Percentiles rank a stretch among this genome's conserved stretches.
Conservation (phyloP, 2,329 filamentous ascomycete genomes). For the Sordariomycetes sp. region DNA sequence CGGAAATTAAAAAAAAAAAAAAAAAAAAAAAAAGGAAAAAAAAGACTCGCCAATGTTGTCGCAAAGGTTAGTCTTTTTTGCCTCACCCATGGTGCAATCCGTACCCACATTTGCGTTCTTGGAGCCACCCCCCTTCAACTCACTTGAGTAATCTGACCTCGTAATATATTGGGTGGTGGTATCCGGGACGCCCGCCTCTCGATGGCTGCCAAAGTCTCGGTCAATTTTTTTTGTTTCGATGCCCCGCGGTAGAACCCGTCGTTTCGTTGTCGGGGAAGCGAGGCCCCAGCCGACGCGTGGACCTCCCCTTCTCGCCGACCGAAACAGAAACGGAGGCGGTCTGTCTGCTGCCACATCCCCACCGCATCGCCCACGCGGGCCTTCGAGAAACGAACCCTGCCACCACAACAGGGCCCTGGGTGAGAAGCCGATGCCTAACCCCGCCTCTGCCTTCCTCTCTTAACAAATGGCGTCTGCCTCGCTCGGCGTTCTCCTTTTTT, state of each 20-base stretch:
- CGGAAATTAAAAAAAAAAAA: too few species aligned
- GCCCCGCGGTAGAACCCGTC: neutral
- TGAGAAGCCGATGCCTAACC: neutral
- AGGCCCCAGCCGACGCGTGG: neutral
- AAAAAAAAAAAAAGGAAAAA: too few species aligned
- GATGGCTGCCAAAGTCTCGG: neutral
- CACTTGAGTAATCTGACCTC: neutral
- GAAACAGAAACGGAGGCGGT: neutral
- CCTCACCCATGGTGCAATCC: slow-evolving; percentile 6
- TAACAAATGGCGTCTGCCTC: neutral
- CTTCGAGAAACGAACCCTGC: neutral
- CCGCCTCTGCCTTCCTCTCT: neutral
- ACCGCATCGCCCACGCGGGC: neutral
- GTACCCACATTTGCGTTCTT: slow-evolving; percentile 2
- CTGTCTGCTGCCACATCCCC: neutral
- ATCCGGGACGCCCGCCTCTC: neutral
- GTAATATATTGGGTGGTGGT: neutral
- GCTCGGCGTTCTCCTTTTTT: neutral
- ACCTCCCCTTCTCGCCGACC: neutral
- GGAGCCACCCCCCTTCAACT: neutral
- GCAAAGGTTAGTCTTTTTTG: slow-evolving; percentile 4
- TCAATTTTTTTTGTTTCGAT: neutral
- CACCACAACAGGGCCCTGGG: neutral
- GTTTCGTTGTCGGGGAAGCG: neutral
- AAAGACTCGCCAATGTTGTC: neutral